Evolutionary conservation across 2,329 filamentous ascomycete species (phyloP).

Genomic region (Mycocentrospora acerina): DNA sequence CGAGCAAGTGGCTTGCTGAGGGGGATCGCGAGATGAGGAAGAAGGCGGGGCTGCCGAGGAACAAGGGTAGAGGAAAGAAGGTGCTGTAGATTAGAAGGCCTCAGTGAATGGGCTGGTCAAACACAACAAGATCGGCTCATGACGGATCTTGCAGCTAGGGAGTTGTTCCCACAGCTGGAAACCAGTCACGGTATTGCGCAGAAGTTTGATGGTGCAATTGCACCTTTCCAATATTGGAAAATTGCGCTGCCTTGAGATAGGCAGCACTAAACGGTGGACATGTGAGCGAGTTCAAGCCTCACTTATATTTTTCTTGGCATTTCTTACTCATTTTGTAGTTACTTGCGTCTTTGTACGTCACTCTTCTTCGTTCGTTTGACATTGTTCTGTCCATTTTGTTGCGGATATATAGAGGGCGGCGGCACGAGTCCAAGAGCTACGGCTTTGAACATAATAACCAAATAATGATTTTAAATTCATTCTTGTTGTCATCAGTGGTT

Average conservation of each 20-base stretch:
- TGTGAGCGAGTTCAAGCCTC: not conserved
- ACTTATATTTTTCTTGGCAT: not conserved
- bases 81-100: slow-evolving; percentile 14
- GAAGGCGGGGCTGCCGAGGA: slow-evolving; percentile 42
- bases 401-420: too few relatives aligned
- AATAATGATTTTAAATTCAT: too few relatives aligned
- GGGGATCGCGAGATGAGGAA: slow-evolving; percentile 73
- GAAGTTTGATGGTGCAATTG: too few relatives aligned
- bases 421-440: too few relatives aligned
- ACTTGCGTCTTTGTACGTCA: slow-evolving; percentile 1
- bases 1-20: slow-evolving; percentile 87
- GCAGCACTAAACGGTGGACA: too few relatives aligned
- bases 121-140: not conserved
- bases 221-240: not conserved
- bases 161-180: too few relatives aligned
- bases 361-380: slow-evolving; percentile 1
- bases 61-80: slow-evolving; percentile 28
- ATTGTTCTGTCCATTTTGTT: too few relatives aligned
- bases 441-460: too few relatives aligned
- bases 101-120: too few relatives aligned
- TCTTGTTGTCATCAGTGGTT: too few relatives aligned
- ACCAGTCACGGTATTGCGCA: too few relatives aligned
- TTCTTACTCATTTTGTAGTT: slow-evolving; percentile 4
- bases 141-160: slow-evolving; percentile 6
- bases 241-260: not conserved